Evolutionary conservation across 2,329 filamentous ascomycete species (phyloP).

Genomic region (Fusarium oxysporum): DNA sequence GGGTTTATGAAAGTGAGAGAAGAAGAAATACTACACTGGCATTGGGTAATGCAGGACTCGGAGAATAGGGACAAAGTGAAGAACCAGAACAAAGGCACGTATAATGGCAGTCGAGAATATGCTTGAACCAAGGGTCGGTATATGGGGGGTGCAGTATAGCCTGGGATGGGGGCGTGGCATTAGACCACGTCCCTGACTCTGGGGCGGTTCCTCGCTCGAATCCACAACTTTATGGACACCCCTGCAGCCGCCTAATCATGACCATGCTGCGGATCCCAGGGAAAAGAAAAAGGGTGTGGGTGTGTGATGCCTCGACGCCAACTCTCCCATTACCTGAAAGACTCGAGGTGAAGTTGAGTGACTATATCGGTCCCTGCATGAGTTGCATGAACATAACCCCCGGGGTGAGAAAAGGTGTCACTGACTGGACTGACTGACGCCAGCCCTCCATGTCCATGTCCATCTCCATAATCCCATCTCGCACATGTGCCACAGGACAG

Average conservation of each 20-base stretch:
- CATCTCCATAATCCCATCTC: conserved; percentile 10
- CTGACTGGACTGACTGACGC: conserved; percentile 4
- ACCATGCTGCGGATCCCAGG: conserved; percentile 32
- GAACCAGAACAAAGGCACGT: conserved; percentile 26
- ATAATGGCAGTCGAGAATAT: conserved; percentile 1
- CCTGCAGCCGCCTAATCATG: conserved; percentile 17
- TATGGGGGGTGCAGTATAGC: conserved; percentile 4
- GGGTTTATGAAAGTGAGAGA: background rate
- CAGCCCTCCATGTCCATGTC: conserved; percentile 14
- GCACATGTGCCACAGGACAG: conserved; percentile 2
- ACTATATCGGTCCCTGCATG: conserved; percentile 42
- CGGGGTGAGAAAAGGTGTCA: conserved; percentile 27
- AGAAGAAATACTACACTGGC: background rate
- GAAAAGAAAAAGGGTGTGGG: conserved; percentile 20
- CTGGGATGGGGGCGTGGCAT: conserved; percentile 10
- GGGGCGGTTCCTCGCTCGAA: conserved; percentile 5
- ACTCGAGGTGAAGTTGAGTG: conserved; percentile 2
- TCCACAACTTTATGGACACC: conserved; percentile 20
- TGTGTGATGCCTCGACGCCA: conserved; percentile 13
- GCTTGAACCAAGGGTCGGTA: conserved; percentile 15
- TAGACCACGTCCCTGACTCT: conserved; percentile 16
- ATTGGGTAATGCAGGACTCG: background rate
- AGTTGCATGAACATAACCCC: conserved; percentile 33
- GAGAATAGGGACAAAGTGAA: conserved; percentile 12
- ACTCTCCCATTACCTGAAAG: background rate